Percentiles rank a stretch among this genome's conserved stretches.
These are phyloP conservation scores for Tolypocladium endophyticum DNA, from an alignment of 2,329 filamentous ascomycete species.

Conservation along the genomic window DNA sequence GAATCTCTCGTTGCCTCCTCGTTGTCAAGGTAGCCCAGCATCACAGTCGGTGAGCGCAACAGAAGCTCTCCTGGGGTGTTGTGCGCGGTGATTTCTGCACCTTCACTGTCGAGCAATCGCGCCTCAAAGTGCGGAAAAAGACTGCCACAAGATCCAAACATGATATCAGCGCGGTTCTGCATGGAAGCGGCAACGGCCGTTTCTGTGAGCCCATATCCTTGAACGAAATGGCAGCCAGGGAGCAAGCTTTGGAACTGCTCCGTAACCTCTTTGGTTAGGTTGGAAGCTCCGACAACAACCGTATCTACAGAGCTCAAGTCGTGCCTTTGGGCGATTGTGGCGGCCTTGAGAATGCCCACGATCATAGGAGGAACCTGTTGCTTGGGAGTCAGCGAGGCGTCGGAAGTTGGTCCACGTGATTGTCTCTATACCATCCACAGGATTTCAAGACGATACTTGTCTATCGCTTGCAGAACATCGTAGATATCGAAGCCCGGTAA, in stretches of 20 bases:
- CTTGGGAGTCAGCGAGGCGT: background rate
- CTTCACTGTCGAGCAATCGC: conserved; percentile 58
- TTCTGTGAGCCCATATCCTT: conserved; percentile 70
- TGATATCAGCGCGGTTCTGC: conserved; percentile 51
- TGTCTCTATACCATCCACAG: conserved; percentile 47
- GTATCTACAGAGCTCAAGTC: conserved; percentile 57
- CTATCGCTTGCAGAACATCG: conserved; percentile 49
- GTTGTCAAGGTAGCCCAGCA: conserved; percentile 72
- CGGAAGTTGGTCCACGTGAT: background rate
- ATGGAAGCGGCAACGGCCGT: conserved; percentile 59
- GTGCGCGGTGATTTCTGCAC: conserved; percentile 52
- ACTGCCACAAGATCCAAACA: conserved; percentile 61
- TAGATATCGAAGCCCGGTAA: conserved; percentile 64
- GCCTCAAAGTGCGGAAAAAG: conserved; percentile 55
- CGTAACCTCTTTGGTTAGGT: conserved; percentile 62
- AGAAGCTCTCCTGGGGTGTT: conserved; percentile 66
- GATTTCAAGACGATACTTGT: conserved; percentile 54
- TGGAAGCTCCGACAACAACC: conserved; percentile 69
- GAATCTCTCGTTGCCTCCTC: conserved; percentile 33
- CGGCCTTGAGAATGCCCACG: conserved; percentile 61
- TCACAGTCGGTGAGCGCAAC: conserved; percentile 61
- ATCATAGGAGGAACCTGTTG: conserved; percentile 57
- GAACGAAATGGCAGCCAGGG: conserved; percentile 52
- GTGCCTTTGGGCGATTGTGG: conserved; percentile 50
- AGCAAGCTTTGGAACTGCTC: conserved; percentile 50